Conservation (phyloP, 352 stramenopile genomes). For the Blastocystis sp. region DNA sequence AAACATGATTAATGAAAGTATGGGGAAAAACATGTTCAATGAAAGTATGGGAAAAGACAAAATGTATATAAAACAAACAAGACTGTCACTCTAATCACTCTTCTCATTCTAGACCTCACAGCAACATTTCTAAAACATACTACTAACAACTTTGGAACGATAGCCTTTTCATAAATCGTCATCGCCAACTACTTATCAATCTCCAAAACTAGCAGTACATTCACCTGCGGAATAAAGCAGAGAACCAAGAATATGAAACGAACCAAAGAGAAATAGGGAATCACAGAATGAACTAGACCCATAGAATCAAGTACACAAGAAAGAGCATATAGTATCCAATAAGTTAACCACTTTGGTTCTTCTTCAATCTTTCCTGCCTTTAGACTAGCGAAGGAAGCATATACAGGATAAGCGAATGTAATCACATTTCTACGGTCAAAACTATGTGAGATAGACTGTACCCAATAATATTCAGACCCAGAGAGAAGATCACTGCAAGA, state of each 20-base stretch:
- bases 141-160: background rate
- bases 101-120: slow-evolving; percentile 30
- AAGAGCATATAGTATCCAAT: slow-evolving; percentile 68
- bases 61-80: background rate
- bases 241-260: background rate
- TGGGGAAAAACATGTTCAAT: background rate
- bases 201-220: background rate
- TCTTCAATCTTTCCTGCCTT: slow-evolving; percentile 72
- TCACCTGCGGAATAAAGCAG: background rate
- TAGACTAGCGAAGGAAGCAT: slow-evolving; percentile 79
- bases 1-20: background rate
- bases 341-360: slow-evolving; percentile 80
- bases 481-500: background rate
- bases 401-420: slow-evolving; percentile 79
- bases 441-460: background rate
- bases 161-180: background rate
- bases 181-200: background rate
- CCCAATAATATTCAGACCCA: background rate
- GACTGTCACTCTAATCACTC: slow-evolving; percentile 3
- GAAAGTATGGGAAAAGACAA: background rate
- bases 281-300: background rate
- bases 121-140: background rate
- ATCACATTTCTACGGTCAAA: slow-evolving; percentile 69
- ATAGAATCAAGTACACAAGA: slow-evolving; percentile 20
- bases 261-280: slow-evolving; percentile 20